Evolutionary conservation across 2,329 filamentous ascomycete species (phyloP).

Genomic region (Fusarium heterosporum): DNA sequence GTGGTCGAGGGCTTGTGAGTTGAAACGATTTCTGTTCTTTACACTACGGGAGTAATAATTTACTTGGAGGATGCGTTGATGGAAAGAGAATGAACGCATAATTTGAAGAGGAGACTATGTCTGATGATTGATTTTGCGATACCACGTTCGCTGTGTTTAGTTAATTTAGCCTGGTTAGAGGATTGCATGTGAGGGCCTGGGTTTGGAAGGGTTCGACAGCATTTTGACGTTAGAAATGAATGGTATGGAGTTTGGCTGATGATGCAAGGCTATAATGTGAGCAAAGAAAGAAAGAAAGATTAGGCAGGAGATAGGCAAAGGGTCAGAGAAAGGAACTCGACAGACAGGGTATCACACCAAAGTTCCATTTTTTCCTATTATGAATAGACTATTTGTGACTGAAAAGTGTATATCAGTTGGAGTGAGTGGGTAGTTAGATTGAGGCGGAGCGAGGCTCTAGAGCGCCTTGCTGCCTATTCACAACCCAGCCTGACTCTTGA

Average conservation of each 20-base stretch:
- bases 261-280: constrained; percentile 17
- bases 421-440: neutral
- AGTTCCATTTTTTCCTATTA: constrained; percentile 20
- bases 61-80: neutral
- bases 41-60: constrained; percentile 16
- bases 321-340: neutral
- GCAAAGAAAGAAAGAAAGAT: neutral
- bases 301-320: neutral
- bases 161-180: constrained; percentile 29
- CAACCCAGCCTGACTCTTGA: constrained; percentile 16
- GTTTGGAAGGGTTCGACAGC: constrained; percentile 17
- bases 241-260: constrained; percentile 43
- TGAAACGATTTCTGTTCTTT: neutral
- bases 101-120: constrained; percentile 25
- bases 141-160: constrained; percentile 43
- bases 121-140: constrained; percentile 44
- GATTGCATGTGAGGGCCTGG: constrained; percentile 26
- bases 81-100: constrained; percentile 28
- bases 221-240: constrained; percentile 34
- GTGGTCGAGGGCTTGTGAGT: neutral
- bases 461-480: constrained; percentile 41
- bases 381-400: neutral
- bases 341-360: constrained; percentile 16
- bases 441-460: constrained; percentile 34
- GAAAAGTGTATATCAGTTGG: neutral